These are phyloP conservation scores for Erodium texanum DNA, from an alignment of 441 rosid genomes.

Conservation along the genomic window DNA sequence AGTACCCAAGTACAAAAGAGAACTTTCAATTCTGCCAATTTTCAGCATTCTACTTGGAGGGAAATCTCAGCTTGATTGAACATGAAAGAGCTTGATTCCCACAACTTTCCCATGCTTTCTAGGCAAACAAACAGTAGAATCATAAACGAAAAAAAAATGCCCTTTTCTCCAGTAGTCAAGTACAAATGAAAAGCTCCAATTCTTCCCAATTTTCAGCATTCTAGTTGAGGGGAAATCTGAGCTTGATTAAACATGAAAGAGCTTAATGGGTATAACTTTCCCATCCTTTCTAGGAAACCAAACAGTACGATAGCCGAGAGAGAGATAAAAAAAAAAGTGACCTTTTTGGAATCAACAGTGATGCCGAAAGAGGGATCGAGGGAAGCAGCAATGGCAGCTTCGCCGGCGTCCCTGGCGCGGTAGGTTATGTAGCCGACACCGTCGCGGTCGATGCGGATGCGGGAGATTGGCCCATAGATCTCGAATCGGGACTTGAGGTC, in stretches of 20 bases:
- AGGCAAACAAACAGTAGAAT: too few relatives aligned
- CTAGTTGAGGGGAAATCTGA: too few relatives aligned
- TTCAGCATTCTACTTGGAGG: background rate
- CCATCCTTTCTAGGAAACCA: background rate
- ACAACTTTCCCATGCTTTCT: background rate
- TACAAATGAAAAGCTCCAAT: too few relatives aligned
- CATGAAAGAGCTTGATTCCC: background rate
- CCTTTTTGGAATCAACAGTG: conserved; percentile 50
- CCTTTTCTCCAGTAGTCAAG: too few relatives aligned
- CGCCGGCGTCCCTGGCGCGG: conserved; percentile 64
- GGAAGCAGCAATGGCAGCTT: conserved; percentile 66
- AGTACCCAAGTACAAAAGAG: too few relatives aligned
- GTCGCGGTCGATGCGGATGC: conserved; percentile 66
- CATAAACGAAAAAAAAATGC: too few relatives aligned
- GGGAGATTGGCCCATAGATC: conserved; percentile 84
- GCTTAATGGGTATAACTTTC: too few relatives aligned
- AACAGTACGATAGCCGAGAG: background rate
- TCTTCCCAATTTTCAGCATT: too few relatives aligned
- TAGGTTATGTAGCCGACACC: conserved; percentile 48
- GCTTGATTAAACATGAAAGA: too few relatives aligned
- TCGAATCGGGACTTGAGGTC: conserved; percentile 83
- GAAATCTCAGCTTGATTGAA: background rate
- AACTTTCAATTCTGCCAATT: background rate
- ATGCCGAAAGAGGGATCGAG: conserved; percentile 65
- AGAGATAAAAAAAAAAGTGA: conserved; percentile 10